phyloP scores from a whole-genome alignment of 352 stramenopile genomes.

The Lagenidium giganteum region DNA sequence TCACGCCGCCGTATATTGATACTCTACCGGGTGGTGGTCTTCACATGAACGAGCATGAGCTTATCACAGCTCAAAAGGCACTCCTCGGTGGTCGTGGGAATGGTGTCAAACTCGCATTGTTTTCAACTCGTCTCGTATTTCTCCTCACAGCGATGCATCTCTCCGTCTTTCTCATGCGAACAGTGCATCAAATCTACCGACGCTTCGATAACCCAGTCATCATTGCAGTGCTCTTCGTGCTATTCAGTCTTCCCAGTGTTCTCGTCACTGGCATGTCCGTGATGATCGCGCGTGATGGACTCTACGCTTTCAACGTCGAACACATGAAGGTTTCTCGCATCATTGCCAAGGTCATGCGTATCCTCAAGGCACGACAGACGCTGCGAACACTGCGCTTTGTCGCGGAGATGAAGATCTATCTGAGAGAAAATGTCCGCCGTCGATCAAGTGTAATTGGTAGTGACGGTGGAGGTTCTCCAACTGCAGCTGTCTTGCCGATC shows the following conservation, averaged over 20 bases:
- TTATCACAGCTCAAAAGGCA: constrained; percentile 30
- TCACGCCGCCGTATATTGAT: constrained; percentile 48
- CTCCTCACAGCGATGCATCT: constrained; percentile 67
- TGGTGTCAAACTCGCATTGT: constrained; percentile 51
- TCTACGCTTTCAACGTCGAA: constrained; percentile 76
- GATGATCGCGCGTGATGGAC: constrained; percentile 52
- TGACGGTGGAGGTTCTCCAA: no score
- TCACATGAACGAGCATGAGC: constrained; percentile 32
- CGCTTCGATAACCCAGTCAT: constrained; percentile 9
- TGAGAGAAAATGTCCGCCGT: constrained; percentile 44
- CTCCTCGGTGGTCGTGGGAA: constrained; percentile 37
- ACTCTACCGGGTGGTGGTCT: constrained; percentile 26
- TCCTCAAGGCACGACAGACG: constrained; percentile 60
- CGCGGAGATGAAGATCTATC: constrained; percentile 77
- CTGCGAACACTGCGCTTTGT: constrained; percentile 71
- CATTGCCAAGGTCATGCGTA: constrained; percentile 61
- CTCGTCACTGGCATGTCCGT: constrained; percentile 59
- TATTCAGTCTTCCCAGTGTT: constrained; percentile 55
- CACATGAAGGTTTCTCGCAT: constrained; percentile 62
- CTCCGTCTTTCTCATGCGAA: constrained; percentile 55
- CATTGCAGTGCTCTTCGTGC: constrained; percentile 23
- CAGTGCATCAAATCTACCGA: constrained; percentile 27
- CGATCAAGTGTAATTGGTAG: constrained; percentile 3
- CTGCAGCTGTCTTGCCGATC: constrained; percentile 19
- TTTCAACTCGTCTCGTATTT: constrained; percentile 69